A percentile compares a stretch with the other conserved stretches of the same genome.
Conservation (phyloP, 2,329 filamentous ascomycete genomes). For the Alternaria triticimaculans region DNA sequence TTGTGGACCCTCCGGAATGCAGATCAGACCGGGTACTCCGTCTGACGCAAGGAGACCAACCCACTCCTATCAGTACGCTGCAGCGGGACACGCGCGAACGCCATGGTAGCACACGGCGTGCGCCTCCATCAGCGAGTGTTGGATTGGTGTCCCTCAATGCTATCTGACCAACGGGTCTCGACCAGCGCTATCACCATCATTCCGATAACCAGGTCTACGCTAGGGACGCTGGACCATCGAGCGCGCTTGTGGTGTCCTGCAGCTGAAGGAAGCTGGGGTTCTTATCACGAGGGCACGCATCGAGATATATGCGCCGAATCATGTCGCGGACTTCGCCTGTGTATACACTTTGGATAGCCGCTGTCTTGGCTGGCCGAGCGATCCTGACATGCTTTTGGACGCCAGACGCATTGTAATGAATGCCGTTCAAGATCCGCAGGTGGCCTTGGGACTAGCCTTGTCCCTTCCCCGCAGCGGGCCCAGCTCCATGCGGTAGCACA, state of each 20-base stretch:
- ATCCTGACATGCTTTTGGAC: background rate
- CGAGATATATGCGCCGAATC: slow-evolving; percentile 22
- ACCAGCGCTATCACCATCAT: slow-evolving; percentile 14
- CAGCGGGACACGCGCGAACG: slow-evolving; percentile 13
- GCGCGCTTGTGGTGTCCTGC: slow-evolving; percentile 22
- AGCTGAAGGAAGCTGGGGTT: slow-evolving; percentile 19
- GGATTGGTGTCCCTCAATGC: slow-evolving; percentile 21
- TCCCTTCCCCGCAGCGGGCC: slow-evolving; percentile 16
- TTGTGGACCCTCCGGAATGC: slow-evolving; percentile 19
- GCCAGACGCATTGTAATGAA: background rate
- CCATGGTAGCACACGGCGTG: slow-evolving; percentile 18
- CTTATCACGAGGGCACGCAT: slow-evolving; percentile 27
- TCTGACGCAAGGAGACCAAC: slow-evolving; percentile 15
- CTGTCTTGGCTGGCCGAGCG: slow-evolving; percentile 1
- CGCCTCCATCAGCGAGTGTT: slow-evolving; percentile 18
- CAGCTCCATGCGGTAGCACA: slow-evolving; percentile 14
- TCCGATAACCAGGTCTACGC: slow-evolving; percentile 37
- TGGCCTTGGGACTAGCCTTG: slow-evolving; percentile 4
- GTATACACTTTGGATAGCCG: slow-evolving; percentile 12
- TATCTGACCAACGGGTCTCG: slow-evolving; percentile 22
- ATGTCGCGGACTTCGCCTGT: slow-evolving; percentile 31
- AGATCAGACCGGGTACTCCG: slow-evolving; percentile 16
- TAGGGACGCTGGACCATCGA: slow-evolving; percentile 18
- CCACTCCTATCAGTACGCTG: slow-evolving; percentile 22
- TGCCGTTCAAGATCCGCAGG: slow-evolving; percentile 1